phyloP scores from a whole-genome alignment of 805 yeast genomes.

The Metschnikowia colocasiae region DNA sequence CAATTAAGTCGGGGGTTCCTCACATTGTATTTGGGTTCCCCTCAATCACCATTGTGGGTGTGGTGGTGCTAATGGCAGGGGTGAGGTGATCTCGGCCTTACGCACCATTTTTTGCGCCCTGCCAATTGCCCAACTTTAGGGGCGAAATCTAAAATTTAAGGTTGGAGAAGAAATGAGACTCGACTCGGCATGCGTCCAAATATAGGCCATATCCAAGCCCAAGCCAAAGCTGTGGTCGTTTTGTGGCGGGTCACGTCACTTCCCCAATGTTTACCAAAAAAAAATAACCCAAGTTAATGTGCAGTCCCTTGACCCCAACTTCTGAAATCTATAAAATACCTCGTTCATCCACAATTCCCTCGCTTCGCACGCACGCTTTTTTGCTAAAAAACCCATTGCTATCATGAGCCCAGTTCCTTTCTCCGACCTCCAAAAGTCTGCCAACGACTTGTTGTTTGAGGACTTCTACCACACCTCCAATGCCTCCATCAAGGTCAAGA shows the following conservation, averaged over 20 bases:
- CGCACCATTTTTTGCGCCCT: not conserved
- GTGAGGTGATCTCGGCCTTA: conserved; percentile 1
- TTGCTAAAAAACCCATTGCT: conserved; percentile 1
- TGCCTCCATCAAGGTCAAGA: conserved; percentile 83
- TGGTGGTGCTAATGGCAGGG: not conserved
- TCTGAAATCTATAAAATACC: conserved; percentile 14
- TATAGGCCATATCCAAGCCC: not conserved
- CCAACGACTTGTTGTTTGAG: conserved; percentile 83
- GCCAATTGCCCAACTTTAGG: not conserved
- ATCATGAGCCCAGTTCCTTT: conserved; percentile 72
- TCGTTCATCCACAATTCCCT: conserved; percentile 12
- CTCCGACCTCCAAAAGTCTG: conserved; percentile 88
- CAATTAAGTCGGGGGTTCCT: not conserved
- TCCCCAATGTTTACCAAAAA: conserved; percentile 7
- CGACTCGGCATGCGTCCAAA: not conserved
- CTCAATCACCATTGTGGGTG: conserved; percentile 2
- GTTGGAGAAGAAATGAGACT: not conserved
- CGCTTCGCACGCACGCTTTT: conserved; percentile 8
- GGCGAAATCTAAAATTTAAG: not conserved
- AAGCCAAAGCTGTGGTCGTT: not conserved
- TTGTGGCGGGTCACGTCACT: not conserved
- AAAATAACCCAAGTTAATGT: conserved; percentile 10
- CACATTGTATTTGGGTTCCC: not conserved
- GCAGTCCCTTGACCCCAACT: conserved; percentile 15
- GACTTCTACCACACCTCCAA: conserved; percentile 93